These are phyloP conservation scores for Lasiosphaeria ovina DNA, from an alignment of 495 filamentous ascomycete species.

Conservation along the genomic window DNA sequence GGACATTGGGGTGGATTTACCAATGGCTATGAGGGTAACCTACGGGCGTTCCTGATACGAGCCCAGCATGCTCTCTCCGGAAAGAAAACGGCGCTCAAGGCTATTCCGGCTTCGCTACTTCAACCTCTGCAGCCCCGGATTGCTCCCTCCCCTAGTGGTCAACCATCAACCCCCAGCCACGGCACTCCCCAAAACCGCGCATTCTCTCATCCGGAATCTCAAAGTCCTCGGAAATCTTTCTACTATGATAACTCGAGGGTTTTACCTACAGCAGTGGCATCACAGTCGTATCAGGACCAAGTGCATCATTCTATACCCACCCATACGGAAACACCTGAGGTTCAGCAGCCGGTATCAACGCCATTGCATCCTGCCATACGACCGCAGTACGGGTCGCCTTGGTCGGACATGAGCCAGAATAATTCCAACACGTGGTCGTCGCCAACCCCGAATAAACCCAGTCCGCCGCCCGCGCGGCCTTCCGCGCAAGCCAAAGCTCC, in stretches of 20 bases:
- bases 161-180: slow-evolving; percentile 8
- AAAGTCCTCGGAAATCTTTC: slow-evolving; percentile 5
- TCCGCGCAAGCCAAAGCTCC: slow-evolving; percentile 12
- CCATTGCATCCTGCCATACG: slow-evolving; percentile 47
- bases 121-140: slow-evolving; percentile 22
- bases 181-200: slow-evolving; percentile 19
- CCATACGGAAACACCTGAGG: background rate
- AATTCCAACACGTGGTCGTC: slow-evolving; percentile 23
- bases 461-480: slow-evolving; percentile 1
- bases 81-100: slow-evolving; percentile 20
- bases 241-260: background rate
- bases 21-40: slow-evolving; percentile 54
- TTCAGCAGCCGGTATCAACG: slow-evolving; percentile 18
- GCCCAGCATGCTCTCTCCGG: slow-evolving; percentile 39
- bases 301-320: background rate
- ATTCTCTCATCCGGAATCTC: slow-evolving; percentile 13
- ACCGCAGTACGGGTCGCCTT: slow-evolving; percentile 39
- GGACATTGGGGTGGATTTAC: slow-evolving; percentile 51
- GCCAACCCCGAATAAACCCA: slow-evolving; percentile 6
- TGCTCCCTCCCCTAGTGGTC: slow-evolving; percentile 5
- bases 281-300: slow-evolving; percentile 1
- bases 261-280: background rate
- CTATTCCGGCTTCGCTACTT: slow-evolving; percentile 18
- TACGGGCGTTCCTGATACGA: slow-evolving; percentile 45
- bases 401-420: slow-evolving; percentile 25